These are phyloP conservation scores for Cryptosporidium meleagridis DNA, from an alignment of 169 alveolate species.

Conservation along the genomic window DNA sequence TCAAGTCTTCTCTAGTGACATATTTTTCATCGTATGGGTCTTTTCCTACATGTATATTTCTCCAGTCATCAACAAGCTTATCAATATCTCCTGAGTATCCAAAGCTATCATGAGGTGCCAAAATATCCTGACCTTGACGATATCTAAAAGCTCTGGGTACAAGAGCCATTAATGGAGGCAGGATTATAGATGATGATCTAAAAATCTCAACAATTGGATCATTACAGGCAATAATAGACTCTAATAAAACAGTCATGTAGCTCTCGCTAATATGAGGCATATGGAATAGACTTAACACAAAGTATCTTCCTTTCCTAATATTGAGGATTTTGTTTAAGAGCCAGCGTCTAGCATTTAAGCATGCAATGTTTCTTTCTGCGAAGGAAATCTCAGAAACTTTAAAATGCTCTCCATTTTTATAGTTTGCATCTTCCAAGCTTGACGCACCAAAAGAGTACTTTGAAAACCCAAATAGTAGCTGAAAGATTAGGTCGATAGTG, in stretches of 20 bases:
- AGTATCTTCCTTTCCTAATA: constrained; percentile 59
- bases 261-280: constrained; percentile 69
- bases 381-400: constrained; percentile 7
- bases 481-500: constrained; percentile 43
- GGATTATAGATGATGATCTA: constrained; percentile 32
- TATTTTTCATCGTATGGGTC: constrained; percentile 29
- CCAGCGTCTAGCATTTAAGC: constrained; percentile 57
- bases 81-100: constrained; percentile 33
- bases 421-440: neutral
- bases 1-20: constrained; percentile 44
- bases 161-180: constrained; percentile 70
- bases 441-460: neutral
- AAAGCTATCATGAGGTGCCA: constrained; percentile 60
- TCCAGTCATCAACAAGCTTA: constrained; percentile 32
- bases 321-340: constrained; percentile 46
- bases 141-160: constrained; percentile 71
- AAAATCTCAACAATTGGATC: constrained; percentile 15
- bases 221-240: constrained; percentile 31
- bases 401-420: neutral
- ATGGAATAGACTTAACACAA: constrained; percentile 38
- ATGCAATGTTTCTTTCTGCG: constrained; percentile 25
- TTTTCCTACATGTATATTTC: neutral
- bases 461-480: constrained; percentile 48
- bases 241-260: constrained; percentile 40
- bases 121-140: constrained; percentile 46